A percentile compares a stretch with the other conserved stretches of the same genome.
phyloP scores from a whole-genome alignment of 805 yeast genomes.

The Candida vaughaniae region DNA sequence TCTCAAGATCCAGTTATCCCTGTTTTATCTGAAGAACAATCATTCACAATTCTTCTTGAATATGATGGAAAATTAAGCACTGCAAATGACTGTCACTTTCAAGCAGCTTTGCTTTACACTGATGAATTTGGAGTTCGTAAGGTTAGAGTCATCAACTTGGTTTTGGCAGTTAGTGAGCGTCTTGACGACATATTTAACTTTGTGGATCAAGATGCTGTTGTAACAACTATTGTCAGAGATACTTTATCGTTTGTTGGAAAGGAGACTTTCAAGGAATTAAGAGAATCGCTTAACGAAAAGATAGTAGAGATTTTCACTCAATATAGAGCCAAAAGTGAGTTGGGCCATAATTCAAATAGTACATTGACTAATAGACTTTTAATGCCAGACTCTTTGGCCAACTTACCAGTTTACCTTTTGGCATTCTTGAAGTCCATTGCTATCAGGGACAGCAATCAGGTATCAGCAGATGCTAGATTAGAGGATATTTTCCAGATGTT shows the following conservation, averaged over 20 bases:
- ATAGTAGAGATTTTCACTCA: constrained; percentile 47
- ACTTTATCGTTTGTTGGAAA: constrained; percentile 40
- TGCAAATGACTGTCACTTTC: constrained; percentile 81
- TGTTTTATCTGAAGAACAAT: constrained; percentile 57
- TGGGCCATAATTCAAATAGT: constrained; percentile 35
- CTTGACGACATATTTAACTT: constrained; percentile 72
- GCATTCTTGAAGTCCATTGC: constrained; percentile 70
- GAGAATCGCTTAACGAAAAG: constrained; percentile 39
- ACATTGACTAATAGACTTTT: constrained; percentile 58
- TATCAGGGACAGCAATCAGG: constrained; percentile 48
- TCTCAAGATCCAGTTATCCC: constrained; percentile 72
- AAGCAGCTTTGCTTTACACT: constrained; percentile 85
- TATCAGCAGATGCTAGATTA: constrained; percentile 64
- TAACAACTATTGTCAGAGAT: constrained; percentile 39
- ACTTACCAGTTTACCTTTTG: constrained; percentile 65
- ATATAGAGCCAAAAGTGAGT: constrained; percentile 50
- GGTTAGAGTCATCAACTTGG: constrained; percentile 81
- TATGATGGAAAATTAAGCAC: constrained; percentile 75
- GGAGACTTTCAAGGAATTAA: constrained; percentile 35
- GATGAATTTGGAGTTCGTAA: constrained; percentile 72
- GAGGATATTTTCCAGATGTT: constrained; percentile 51
- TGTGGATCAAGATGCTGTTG: constrained; percentile 61
- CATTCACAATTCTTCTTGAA: constrained; percentile 66
- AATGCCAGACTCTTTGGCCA: constrained; percentile 76
- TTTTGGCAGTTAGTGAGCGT: constrained; percentile 77